These are phyloP conservation scores for Talaromyces proteolyticus DNA, from an alignment of 495 filamentous ascomycete genomes.

Conservation along the genomic window DNA sequence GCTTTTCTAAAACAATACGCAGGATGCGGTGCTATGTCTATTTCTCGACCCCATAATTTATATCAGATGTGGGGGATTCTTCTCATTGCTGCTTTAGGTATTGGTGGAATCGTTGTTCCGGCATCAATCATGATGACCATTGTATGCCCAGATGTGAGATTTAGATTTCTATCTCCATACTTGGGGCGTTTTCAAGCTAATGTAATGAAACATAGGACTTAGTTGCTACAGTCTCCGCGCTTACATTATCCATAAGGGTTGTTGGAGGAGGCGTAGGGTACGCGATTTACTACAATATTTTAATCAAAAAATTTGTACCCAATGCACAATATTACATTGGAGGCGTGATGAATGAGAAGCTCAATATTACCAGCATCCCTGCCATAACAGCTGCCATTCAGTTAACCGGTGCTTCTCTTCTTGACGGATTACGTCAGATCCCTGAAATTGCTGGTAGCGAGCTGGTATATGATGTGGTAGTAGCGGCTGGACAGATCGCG, in stretches of 20 bases:
- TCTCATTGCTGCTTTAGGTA: slow-evolving; percentile 58
- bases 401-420: slow-evolving; percentile 49
- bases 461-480: slow-evolving; percentile 46
- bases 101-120: slow-evolving; percentile 69
- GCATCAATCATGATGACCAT: slow-evolving; percentile 67
- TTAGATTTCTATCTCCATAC: not conserved
- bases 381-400: slow-evolving; percentile 40
- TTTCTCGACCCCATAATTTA: slow-evolving; percentile 51
- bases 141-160: slow-evolving; percentile 56
- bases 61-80: slow-evolving; percentile 55
- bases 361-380: slow-evolving; percentile 44
- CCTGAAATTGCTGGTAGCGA: slow-evolving; percentile 51
- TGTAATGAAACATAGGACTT: slow-evolving; percentile 38
- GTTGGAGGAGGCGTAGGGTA: slow-evolving; percentile 67
- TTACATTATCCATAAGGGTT: slow-evolving; percentile 67
- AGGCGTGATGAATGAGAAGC: slow-evolving; percentile 40
- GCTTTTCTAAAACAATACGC: no score
- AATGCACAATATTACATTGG: slow-evolving; percentile 44
- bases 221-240: slow-evolving; percentile 67
- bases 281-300: slow-evolving; percentile 70
- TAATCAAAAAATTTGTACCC: slow-evolving; percentile 55
- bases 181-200: not conserved
- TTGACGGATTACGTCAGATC: slow-evolving; percentile 44
- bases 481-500: slow-evolving; percentile 54
- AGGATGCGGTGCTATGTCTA: slow-evolving; percentile 57